These are phyloP conservation scores for Mycena vitilis DNA, from an alignment of 768 basidiomycete species.

Conservation along the genomic window DNA sequence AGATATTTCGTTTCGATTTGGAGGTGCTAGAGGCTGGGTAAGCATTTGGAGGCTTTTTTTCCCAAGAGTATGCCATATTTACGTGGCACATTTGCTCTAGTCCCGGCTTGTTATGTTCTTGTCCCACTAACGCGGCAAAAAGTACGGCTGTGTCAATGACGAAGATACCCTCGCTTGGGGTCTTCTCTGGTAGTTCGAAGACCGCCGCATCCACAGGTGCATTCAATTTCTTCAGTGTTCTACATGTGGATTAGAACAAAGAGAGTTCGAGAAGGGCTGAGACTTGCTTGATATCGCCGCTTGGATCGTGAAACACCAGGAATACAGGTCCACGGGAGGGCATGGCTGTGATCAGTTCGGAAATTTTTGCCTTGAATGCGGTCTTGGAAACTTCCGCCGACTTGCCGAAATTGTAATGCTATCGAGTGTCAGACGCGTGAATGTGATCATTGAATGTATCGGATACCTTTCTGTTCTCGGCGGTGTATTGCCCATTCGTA, in stretches of 20 bases:
- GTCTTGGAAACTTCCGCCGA: conserved; percentile 65
- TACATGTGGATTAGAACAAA: neutral
- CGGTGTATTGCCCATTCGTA: conserved; percentile 72
- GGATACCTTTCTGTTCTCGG: conserved; percentile 68
- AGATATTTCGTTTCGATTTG: conserved; percentile 54
- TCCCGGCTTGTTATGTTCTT: conserved; percentile 53
- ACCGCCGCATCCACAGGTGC: conserved; percentile 53
- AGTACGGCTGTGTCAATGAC: conserved; percentile 64
- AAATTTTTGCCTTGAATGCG: conserved; percentile 64
- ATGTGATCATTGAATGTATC: neutral
- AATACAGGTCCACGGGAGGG: conserved; percentile 69
- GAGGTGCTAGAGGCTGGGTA: conserved; percentile 43
- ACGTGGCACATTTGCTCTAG: conserved; percentile 58
- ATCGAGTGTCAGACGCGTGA: neutral
- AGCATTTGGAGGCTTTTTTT: too few species aligned
- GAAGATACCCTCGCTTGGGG: conserved; percentile 55
- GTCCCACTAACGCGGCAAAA: conserved; percentile 59
- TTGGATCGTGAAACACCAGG: conserved; percentile 84
- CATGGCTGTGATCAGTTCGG: conserved; percentile 55
- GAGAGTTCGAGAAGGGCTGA: neutral
- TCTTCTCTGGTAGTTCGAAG: conserved; percentile 57
- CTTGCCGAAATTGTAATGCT: conserved; percentile 78
- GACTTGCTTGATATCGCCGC: conserved; percentile 80
- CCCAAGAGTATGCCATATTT: too few species aligned
- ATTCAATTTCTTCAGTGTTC: conserved; percentile 49